Base-by-base conservation (phyloP, 2,329 filamentous ascomycete genomes). In the Pseudogymnoascus sp. region DNA sequence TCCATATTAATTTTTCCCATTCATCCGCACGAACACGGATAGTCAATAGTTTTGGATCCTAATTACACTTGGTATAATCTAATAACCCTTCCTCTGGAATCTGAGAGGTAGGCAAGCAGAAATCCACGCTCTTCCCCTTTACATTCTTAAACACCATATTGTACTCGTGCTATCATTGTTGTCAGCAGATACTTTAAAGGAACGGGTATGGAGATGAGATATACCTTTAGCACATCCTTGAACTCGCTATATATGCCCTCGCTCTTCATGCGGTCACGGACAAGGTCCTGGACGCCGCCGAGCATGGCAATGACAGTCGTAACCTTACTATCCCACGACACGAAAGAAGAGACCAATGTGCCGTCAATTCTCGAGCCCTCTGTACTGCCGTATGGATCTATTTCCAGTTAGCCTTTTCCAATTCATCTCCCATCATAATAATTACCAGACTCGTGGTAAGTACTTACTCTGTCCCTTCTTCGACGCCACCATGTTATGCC, bases 301-400 rank as follows among this genome's bases (percentile, higher is more conserved):
- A 78, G 66, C 0, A 78, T 67, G 0, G 76, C 72, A 16, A 73
- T 68, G 0, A 78, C 75, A 0, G 75, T 78, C 8, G 74, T 74
- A 6, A 78, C 68, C 62, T 78, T 78, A 65, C 75, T 77, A 60
- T 78, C 76, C 76, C 77, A 78, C 0, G 74, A 76, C 2, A 78
- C 68, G 4, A 78, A 72, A 1, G 74, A 73, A 1, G 75, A 76
- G 16, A 76, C 72, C 0, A 71, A 69, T 10, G 73, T 70, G 8
- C 77, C 76, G 59, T 78, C 76, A 1, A 75, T 65, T 14, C 74
- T 69, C 4, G 74, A 74, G 1, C 74, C 74, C 65, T 78, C 77
- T 1, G 75, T 77, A 67, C 74, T 77, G 10, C 76, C 76, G 21
- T 75, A 78, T 0, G 72, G 71, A 62, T 75, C 74, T 75, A 29